phyloP scores from a whole-genome alignment of 2,329 filamentous ascomycete genomes.

The Fusarium drepaniforme region DNA sequence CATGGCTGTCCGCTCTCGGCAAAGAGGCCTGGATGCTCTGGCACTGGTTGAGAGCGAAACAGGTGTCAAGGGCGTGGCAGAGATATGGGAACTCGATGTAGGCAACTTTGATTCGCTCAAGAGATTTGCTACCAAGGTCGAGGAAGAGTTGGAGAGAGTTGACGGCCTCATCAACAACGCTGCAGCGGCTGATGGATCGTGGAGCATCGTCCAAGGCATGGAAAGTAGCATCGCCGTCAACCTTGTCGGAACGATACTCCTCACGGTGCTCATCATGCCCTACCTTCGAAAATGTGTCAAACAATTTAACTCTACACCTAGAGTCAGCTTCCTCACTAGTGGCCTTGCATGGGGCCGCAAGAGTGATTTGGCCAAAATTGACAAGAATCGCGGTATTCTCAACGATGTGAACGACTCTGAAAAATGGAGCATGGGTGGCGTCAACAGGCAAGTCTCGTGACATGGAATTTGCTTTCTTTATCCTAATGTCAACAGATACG shows the following conservation, averaged over 20 bases:
- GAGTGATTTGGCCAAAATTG: background rate
- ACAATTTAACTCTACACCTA: background rate
- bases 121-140: conserved; percentile 50
- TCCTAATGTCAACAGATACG: background rate
- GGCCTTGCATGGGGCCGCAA: background rate
- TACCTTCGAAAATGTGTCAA: background rate
- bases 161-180: conserved; percentile 3
- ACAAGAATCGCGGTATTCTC: background rate
- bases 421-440: background rate
- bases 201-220: background rate
- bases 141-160: conserved; percentile 36
- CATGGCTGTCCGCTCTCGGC: conserved; percentile 43
- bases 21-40: conserved; percentile 16
- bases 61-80: conserved; percentile 13
- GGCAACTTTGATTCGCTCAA: conserved; percentile 33
- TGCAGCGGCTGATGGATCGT: background rate
- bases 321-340: background rate
- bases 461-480: no score
- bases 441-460: background rate
- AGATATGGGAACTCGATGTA: conserved; percentile 25
- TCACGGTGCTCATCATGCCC: background rate
- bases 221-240: conserved; percentile 1
- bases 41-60: conserved; percentile 22
- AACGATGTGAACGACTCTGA: background rate
- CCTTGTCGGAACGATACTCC: background rate